Evolutionary conservation across 1,284 basidiomycete genomes (phyloP), one percentile per base, ranked within the genome.

Genomic region (Ustilago sp.): DNA sequence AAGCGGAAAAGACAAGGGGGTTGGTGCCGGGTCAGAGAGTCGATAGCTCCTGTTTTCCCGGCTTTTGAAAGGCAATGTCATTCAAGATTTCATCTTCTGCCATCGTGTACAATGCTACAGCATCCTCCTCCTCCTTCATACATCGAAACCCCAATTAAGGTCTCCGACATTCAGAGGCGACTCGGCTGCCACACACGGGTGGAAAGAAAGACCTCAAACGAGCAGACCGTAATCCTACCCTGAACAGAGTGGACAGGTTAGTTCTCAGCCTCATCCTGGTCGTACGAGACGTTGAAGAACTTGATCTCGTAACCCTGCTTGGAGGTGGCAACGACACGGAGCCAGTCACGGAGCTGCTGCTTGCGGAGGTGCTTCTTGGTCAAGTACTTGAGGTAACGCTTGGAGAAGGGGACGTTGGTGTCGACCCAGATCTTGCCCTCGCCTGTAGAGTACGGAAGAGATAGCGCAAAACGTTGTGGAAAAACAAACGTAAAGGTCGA

Each of bases 381-480:
- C 23, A 87, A 74, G 83, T 87, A 87, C 83, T 88, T 88, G 81
- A 88, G 84, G 85, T 87, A 87, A 57, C 87, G 85, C 85, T 86
- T 86, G 59, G 86, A 87, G 80, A 87, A 86, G 72, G 87, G 85
- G 62, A 87, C 84, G 68, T 81, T 81, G 66, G 87, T 85, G 74
- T 83, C 86, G 77, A 88, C 79, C 77, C 82, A 80, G 80, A 88
- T 85, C 84, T 87, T 87, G 76, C 86, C 86, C 65, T 87, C 85
- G 60, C 83, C 83, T 83, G 74, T 70, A 50, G 28, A 17, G 19
- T 34, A 4, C 8, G 19, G 8, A 3, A n/a, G 36, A 23, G 19
- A 52, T 43, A 50, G 50, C 53, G 65, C 61, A 35, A 48, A 74
- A 66, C 56, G 52, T 56, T 58, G 28, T 28, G 23, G 23, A 28